phyloP scores from a whole-genome alignment of 2,329 filamentous ascomycete genomes.

The Hymenoscyphus fraxineus region DNA sequence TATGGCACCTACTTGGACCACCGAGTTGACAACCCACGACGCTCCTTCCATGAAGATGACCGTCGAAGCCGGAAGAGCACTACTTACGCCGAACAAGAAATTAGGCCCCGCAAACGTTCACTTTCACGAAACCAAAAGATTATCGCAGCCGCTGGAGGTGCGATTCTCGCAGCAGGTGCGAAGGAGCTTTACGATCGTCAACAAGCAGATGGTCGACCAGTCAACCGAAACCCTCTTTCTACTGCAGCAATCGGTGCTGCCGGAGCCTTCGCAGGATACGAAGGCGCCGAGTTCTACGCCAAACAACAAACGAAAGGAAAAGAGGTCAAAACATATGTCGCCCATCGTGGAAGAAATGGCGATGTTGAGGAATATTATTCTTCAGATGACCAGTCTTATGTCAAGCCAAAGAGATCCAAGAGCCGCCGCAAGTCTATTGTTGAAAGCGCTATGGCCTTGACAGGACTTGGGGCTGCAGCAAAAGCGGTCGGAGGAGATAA shows the following conservation, averaged over 20 bases:
- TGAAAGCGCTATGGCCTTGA: conserved; percentile 59
- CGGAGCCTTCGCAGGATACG: conserved; percentile 60
- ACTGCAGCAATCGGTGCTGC: conserved; percentile 61
- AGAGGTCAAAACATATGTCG: conserved; percentile 48
- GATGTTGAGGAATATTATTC: conserved; percentile 51
- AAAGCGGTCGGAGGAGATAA: conserved; percentile 50
- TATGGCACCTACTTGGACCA: conserved; percentile 57
- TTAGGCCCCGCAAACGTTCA: conserved; percentile 45
- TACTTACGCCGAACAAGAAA: conserved; percentile 56
- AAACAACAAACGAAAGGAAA: conserved; percentile 41
- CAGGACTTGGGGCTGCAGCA: conserved; percentile 58
- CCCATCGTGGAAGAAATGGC: conserved; percentile 53
- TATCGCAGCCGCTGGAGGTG: conserved; percentile 61
- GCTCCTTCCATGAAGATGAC: conserved; percentile 45
- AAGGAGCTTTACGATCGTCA: conserved; percentile 64
- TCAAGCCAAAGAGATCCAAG: conserved; percentile 42
- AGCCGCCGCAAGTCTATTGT: conserved; percentile 63
- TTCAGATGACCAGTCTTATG: conserved; percentile 46
- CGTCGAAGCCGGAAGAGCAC: conserved; percentile 46
- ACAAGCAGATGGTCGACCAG: conserved; percentile 46
- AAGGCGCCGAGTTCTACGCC: conserved; percentile 60
- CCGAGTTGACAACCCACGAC: conserved; percentile 46
- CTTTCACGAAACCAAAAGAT: conserved; percentile 63
- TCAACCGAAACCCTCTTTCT: conserved; percentile 55
- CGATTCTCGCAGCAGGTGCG: conserved; percentile 59